Conservation (phyloP, 495 filamentous ascomycete genomes). For the Penicillium ochrochloron region DNA sequence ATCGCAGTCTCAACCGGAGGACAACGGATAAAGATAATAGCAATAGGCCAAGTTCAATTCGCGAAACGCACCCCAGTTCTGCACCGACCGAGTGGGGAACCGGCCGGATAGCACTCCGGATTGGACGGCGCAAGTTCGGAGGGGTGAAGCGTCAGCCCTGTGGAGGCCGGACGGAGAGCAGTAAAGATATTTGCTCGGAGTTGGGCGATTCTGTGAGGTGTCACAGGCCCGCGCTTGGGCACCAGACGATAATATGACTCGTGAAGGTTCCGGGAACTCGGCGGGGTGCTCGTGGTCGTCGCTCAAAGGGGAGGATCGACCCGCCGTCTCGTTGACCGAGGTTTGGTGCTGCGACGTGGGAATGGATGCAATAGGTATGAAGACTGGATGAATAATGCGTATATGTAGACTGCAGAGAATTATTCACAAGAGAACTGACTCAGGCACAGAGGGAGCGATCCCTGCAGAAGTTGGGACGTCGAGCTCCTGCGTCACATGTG, state of each 20-base stretch:
- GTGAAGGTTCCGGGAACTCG: background rate
- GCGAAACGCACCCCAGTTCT: constrained; percentile 21
- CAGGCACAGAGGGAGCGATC: constrained; percentile 1
- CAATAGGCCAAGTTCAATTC: constrained; percentile 19
- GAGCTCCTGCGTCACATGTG: constrained; percentile 16
- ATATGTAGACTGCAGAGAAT: background rate
- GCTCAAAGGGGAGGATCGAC: background rate
- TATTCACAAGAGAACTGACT: background rate
- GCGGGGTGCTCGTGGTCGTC: background rate
- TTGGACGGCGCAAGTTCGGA: constrained; percentile 28
- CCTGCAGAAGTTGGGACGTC: constrained; percentile 5
- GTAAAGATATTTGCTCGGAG: background rate
- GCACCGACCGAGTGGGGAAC: constrained; percentile 26
- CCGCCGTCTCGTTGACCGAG: background rate
- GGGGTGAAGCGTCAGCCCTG: constrained; percentile 26
- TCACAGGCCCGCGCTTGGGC: constrained; percentile 8
- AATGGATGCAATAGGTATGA: background rate
- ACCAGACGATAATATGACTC: background rate
- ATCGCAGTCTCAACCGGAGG: constrained; percentile 7
- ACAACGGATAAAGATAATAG: constrained; percentile 15
- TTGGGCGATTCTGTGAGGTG: background rate
- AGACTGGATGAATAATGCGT: too few relatives aligned
- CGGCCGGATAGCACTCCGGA: constrained; percentile 26
- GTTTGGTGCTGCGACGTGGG: background rate
- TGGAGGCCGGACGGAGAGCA: constrained; percentile 4